Base-by-base conservation (phyloP, 2,329 filamentous ascomycete species). In the Thelonectria discophora region DNA sequence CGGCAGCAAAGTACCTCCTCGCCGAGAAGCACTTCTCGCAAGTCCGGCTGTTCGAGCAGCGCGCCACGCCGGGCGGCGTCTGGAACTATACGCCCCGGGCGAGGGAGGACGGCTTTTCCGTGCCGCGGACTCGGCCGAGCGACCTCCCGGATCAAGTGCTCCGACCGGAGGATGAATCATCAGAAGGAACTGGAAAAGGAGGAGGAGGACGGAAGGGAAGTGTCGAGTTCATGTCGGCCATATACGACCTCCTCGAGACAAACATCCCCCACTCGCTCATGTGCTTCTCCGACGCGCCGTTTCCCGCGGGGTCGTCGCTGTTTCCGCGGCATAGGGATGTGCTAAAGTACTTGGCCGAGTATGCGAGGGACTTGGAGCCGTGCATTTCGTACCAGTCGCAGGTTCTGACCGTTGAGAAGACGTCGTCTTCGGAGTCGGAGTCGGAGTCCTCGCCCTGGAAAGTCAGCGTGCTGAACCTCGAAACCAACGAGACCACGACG, bases 181-280 rank as follows among this genome's bases (percentile, higher is more conserved):
- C 4, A 2, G 27, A 10, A 30, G 27, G 27, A 30, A 2, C 5
- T 2, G 27, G 27, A 30, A 8, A 6, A 6, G 27, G 27, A 9
- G 7, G 27, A 30, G 27, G 8, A 30, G 27, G 2, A 30, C 24
- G 24, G 24, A 10, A 10, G 27, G 27, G 66, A 32, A n/a, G n/a
- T n/a, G 78, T 84, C 2, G 76, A 83, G 2, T 92, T 91, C 65
- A 78, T 89, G n/a, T 90, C 89, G 3, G 89, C 90, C 0, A 80
- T 93, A 47, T 93, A 93, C 72, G 86, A 90, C 53, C 77, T 80
- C 12, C 79, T 93, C 2, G 90, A 93, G 72, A 92, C 90, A 1
- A 94, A 94, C 73, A 91, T 94, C 37, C 90, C 91, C 0, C 84
- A 89, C 59, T 80, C 80, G 1, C 74, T 94, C 32, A 94, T 94